Evolutionary conservation across 1,284 basidiomycete species (phyloP).

Genomic region (Pseudozyma sp.): DNA sequence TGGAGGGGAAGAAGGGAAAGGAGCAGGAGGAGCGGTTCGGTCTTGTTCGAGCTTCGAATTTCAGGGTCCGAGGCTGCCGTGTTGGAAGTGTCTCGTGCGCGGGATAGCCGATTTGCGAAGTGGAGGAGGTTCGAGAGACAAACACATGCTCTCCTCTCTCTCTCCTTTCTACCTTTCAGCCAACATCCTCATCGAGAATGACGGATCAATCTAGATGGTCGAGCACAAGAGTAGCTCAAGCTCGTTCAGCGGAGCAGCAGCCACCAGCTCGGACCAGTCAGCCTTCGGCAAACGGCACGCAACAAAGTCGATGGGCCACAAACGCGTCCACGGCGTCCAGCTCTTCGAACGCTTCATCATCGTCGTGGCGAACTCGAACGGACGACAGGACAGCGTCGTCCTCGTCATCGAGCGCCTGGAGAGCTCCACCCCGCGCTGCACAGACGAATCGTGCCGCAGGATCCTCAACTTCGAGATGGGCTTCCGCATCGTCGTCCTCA

Average conservation of each 20-base stretch:
- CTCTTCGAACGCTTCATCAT: slow-evolving; percentile 1
- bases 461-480: slow-evolving; percentile 19
- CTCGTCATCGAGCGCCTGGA: neutral
- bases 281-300: slow-evolving; percentile 8
- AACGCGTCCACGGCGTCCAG: neutral
- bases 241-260: slow-evolving; percentile 4
- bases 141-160: neutral
- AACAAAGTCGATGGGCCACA: slow-evolving; percentile 40
- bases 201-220: slow-evolving; percentile 25
- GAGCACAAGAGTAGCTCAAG: slow-evolving; percentile 16
- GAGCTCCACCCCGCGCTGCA: neutral
- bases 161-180: neutral
- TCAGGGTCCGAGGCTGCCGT: slow-evolving; percentile 1
- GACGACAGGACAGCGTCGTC: neutral
- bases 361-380: slow-evolving; percentile 12
- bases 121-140: neutral
- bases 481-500: neutral
- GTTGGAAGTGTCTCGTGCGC: neutral
- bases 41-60: neutral
- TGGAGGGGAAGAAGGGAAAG: neutral
- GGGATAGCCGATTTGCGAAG: too few relatives aligned
- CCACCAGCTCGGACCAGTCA: neutral
- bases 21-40: neutral
- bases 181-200: slow-evolving; percentile 1
- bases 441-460: neutral